Percentiles rank a stretch among this genome's conserved stretches.
Conservation (phyloP, 345 rosid genomes). For the Hirschfeldia incana region DNA sequence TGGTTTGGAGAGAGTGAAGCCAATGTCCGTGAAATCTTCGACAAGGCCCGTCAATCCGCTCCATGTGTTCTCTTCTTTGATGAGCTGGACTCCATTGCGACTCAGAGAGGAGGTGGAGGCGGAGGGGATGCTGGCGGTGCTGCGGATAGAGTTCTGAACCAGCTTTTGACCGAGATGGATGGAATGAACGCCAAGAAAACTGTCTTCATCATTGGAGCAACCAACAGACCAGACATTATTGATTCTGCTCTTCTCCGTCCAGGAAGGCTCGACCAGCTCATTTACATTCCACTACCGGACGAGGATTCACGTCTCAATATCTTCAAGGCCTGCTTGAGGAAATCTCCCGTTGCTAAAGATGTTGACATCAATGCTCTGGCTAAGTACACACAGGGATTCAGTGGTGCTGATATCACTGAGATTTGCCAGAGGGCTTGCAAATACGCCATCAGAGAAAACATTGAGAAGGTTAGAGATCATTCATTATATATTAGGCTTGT, state of each 20-base stretch:
- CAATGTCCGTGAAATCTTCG: slow-evolving; percentile 93
- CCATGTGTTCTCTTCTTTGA: slow-evolving; percentile 97
- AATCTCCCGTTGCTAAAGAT: slow-evolving; percentile 88
- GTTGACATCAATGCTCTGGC: slow-evolving; percentile 89
- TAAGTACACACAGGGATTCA: slow-evolving; percentile 93
- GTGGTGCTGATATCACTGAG: slow-evolving; percentile 98
- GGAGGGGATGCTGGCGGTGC: slow-evolving; percentile 92
- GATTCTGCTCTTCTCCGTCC: slow-evolving; percentile 97
- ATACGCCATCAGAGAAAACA: slow-evolving; percentile 94
- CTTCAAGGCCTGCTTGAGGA: slow-evolving; percentile 86
- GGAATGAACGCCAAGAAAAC: slow-evolving; percentile 98
- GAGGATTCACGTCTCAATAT: slow-evolving; percentile 90
- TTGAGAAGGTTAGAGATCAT: slow-evolving; percentile 60
- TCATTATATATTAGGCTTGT: neutral
- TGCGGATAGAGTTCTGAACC: slow-evolving; percentile 95
- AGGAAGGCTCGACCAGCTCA: slow-evolving; percentile 96
- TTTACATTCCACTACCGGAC: slow-evolving; percentile 94
- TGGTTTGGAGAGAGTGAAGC: slow-evolving; percentile 99
- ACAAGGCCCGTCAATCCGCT: slow-evolving; percentile 97
- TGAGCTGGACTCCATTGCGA: slow-evolving; percentile 97
- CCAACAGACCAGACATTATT: slow-evolving; percentile 93
- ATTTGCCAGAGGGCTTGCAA: slow-evolving; percentile 95
- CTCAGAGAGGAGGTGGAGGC: slow-evolving; percentile 94
- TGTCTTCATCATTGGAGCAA: slow-evolving; percentile 93
- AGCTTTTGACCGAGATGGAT: slow-evolving; percentile 97